Conservation (phyloP, 345 rosid genomes). For the Luvunga scandens region DNA sequence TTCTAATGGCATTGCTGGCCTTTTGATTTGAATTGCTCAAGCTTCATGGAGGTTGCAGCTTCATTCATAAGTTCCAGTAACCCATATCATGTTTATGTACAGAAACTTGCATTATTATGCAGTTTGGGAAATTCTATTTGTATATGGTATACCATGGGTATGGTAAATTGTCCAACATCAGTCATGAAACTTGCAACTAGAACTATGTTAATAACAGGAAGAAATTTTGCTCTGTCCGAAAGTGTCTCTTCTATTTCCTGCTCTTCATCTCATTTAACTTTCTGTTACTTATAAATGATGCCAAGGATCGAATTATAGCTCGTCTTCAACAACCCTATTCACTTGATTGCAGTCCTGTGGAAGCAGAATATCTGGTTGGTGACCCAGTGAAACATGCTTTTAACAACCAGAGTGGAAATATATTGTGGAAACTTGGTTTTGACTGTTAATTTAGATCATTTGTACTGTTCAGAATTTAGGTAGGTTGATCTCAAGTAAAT, state of each 20-base stretch:
- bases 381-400: constrained; percentile 2
- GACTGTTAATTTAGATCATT: background rate
- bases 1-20: background rate
- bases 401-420: no score
- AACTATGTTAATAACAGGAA: background rate
- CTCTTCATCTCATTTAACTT: background rate
- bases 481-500: background rate
- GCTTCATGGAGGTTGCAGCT: background rate
- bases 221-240: background rate
- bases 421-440: background rate
- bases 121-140: background rate
- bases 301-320: constrained; percentile 92
- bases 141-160: background rate
- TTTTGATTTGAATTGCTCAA: background rate
- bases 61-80: no score
- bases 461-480: background rate
- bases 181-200: background rate
- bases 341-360: constrained; percentile 93
- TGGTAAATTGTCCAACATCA: background rate
- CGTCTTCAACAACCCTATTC: constrained; percentile 95
- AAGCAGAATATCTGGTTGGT: constrained; percentile 51
- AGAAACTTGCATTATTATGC: background rate
- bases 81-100: background rate
- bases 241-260: background rate
- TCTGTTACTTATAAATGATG: constrained; percentile 12